phyloP scores from a whole-genome alignment of 2,329 filamentous ascomycete species.

The Epichloe sylvatica region DNA sequence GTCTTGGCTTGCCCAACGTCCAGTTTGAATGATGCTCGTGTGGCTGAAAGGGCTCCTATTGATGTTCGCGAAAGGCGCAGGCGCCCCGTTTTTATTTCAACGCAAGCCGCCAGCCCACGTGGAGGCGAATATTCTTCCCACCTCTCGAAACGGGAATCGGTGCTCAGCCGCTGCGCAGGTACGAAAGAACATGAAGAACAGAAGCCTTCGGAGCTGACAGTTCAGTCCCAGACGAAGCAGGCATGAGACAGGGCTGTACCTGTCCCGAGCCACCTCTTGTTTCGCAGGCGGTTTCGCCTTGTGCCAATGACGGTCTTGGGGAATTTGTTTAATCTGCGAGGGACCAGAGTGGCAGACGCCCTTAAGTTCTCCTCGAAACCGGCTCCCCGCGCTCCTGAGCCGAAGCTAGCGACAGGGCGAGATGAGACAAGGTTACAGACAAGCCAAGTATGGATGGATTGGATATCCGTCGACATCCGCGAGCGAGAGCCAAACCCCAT shows the following conservation, averaged over 20 bases:
- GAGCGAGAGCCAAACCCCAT: too few species aligned
- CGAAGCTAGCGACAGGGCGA: not conserved
- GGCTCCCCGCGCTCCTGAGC: constrained; percentile 1
- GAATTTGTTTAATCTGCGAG: not conserved
- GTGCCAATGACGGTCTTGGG: not conserved
- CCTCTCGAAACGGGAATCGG: too few species aligned
- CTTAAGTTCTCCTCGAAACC: not conserved
- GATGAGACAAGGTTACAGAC: not conserved
- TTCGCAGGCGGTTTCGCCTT: not conserved
- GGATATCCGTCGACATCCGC: too few species aligned
- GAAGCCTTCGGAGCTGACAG: too few species aligned
- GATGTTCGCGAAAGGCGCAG: not conserved
- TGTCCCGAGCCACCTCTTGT: not conserved
- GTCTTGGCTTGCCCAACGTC: too few species aligned
- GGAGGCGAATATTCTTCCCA: too few species aligned
- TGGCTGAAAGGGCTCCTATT: not conserved
- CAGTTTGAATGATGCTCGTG: not conserved
- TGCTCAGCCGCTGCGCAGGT: too few species aligned
- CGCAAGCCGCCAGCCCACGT: too few species aligned
- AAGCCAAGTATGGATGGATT: not conserved
- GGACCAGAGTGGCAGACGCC: too few species aligned
- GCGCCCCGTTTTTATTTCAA: not conserved
- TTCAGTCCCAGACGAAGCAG: not conserved
- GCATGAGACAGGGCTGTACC: not conserved
- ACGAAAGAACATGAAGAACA: too few species aligned